phyloP scores from a whole-genome alignment of 805 yeast species.

The Yamadazyma tumulicola region DNA sequence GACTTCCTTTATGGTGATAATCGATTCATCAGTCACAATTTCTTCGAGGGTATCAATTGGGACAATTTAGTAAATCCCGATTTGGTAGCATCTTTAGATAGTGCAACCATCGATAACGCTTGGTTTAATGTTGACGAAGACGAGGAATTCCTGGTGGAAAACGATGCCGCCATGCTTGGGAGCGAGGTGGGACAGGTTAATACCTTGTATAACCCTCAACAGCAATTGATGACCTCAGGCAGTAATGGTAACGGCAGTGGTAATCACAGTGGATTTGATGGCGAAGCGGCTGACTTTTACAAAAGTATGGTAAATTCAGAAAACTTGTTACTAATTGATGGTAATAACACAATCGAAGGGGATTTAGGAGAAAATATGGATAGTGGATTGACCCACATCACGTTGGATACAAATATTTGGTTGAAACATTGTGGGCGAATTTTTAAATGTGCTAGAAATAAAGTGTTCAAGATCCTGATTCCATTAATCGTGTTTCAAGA shows the following conservation, averaged over 20 bases:
- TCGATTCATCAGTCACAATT: slow-evolving; percentile 39
- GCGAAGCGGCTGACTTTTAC: slow-evolving; percentile 20
- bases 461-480: slow-evolving; percentile 56
- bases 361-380: slow-evolving; percentile 58
- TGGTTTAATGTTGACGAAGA: slow-evolving; percentile 24
- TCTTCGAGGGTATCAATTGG: slow-evolving; percentile 32
- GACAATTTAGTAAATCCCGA: slow-evolving; percentile 16
- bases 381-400: slow-evolving; percentile 51
- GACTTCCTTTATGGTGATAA: slow-evolving; percentile 39
- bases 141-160: slow-evolving; percentile 10
- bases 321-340: slow-evolving; percentile 12
- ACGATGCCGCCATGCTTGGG: slow-evolving; percentile 29
- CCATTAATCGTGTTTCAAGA: slow-evolving; percentile 80
- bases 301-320: slow-evolving; percentile 21
- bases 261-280: slow-evolving; percentile 5
- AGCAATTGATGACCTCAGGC: slow-evolving; percentile 15
- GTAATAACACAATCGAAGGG: slow-evolving; percentile 31
- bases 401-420: slow-evolving; percentile 79
- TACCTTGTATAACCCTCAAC: slow-evolving; percentile 18
- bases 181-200: slow-evolving; percentile 19
- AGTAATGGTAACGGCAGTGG: slow-evolving; percentile 2
- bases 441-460: slow-evolving; percentile 62
- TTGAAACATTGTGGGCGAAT: slow-evolving; percentile 75
- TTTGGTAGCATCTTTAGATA: slow-evolving; percentile 5
- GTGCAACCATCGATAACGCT: slow-evolving; percentile 20